These are phyloP conservation scores for Hypsizygus ulmarius DNA, from an alignment of 1,284 basidiomycete species.

Conservation along the genomic window DNA sequence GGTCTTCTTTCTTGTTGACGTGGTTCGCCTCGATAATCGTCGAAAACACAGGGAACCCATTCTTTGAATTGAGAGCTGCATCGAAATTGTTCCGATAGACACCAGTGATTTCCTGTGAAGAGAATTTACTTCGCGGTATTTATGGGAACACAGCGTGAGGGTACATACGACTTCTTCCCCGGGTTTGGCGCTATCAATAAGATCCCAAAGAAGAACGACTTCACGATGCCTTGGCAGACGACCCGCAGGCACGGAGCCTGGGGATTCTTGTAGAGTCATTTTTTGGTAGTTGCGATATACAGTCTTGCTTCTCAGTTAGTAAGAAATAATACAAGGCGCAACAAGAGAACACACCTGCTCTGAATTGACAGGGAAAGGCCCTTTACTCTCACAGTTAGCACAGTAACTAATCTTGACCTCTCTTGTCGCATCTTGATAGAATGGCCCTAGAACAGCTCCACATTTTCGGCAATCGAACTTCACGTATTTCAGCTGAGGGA, in stretches of 20 bases:
- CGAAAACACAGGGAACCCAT: conserved; percentile 99
- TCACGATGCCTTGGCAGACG: conserved; percentile 95
- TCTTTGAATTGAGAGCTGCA: conserved; percentile 96
- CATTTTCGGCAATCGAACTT: conserved; percentile 98
- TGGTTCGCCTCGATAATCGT: conserved; percentile 98
- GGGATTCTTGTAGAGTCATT: conserved; percentile 98
- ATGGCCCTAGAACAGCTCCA: conserved; percentile 89
- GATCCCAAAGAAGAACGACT: conserved; percentile 95
- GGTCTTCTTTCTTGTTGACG: conserved; percentile 94
- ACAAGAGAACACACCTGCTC: conserved; percentile 67
- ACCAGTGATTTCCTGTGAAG: conserved; percentile 84
- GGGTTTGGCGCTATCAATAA: conserved; percentile 97
- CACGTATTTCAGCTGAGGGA: conserved; percentile 98
- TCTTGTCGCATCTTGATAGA: conserved; percentile 94
- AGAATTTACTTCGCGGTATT: conserved; percentile 9
- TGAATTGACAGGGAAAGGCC: conserved; percentile 95
- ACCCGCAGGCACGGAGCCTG: conserved; percentile 97
- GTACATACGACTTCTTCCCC: conserved; percentile 91
- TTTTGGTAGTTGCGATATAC: conserved; percentile 99
- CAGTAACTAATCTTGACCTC: conserved; percentile 96
- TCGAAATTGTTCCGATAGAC: conserved; percentile 99
- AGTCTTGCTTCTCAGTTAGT: conserved; percentile 59
- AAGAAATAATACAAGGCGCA: background rate
- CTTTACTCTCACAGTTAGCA: conserved; percentile 89
- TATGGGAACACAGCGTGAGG: background rate